phyloP scores from a whole-genome alignment of 202 grass and related monocot genomes.

The Zoysia matrella region DNA sequence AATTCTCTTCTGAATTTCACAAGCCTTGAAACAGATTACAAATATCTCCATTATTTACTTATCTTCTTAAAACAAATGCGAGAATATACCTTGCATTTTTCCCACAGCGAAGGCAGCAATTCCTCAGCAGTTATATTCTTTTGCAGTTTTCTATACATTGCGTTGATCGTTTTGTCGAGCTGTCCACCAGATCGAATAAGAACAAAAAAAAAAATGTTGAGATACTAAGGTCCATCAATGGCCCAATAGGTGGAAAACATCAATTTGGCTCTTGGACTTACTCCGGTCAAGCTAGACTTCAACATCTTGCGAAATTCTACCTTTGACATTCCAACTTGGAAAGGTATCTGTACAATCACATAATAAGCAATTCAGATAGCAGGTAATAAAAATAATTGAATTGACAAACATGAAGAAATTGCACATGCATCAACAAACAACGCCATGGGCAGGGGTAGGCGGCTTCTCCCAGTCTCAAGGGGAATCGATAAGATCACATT shows the following conservation, averaged over 20 bases:
- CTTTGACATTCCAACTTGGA: conserved; percentile 95
- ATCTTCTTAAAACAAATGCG: neutral
- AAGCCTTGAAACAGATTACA: neutral
- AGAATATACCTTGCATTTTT: conserved; percentile 90
- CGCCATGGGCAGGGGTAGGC: neutral
- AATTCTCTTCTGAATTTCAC: neutral
- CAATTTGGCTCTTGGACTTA: conserved; percentile 44
- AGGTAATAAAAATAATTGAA: conserved; percentile 27
- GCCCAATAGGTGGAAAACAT: conserved; percentile 3
- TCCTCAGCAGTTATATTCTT: conserved; percentile 96
- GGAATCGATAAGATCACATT: too few relatives aligned
- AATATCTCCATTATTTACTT: neutral
- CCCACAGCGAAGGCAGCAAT: conserved; percentile 90
- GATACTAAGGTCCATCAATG: neutral
- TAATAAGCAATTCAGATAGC: conserved; percentile 6
- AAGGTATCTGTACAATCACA: conserved; percentile 74
- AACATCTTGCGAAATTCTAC: conserved; percentile 86
- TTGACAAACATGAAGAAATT: neutral
- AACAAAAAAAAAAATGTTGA: neutral
- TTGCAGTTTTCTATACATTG: conserved; percentile 96
- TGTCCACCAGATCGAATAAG: conserved; percentile 43
- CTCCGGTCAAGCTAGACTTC: conserved; percentile 86
- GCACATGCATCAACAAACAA: neutral
- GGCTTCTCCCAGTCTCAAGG: neutral
- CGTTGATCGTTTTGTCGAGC: conserved; percentile 92